phyloP scores from a whole-genome alignment of 106 monocot genomes.

The Dendrobium chrysotoxum region DNA sequence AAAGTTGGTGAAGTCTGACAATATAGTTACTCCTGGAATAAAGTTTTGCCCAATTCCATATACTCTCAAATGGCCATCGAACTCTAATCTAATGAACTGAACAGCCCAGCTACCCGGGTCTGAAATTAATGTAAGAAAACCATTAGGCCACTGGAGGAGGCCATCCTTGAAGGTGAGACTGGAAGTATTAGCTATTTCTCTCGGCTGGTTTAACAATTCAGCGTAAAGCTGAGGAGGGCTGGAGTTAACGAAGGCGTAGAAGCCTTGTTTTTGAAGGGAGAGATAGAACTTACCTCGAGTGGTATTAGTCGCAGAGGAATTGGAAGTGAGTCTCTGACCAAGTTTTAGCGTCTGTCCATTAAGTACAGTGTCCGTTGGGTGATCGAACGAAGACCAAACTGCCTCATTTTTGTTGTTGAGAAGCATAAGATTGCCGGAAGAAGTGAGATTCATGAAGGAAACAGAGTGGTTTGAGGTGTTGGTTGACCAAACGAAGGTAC shows the following conservation, averaged over 20 bases:
- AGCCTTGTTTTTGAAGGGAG: neutral
- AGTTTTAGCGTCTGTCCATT: conserved; percentile 25
- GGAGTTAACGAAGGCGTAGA: conserved; percentile 16
- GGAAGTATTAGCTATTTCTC: too few relatives aligned
- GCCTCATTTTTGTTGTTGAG: conserved; percentile 6
- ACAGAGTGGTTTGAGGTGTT: conserved; percentile 32
- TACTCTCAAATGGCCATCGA: conserved; percentile 5
- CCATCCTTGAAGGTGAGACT: neutral
- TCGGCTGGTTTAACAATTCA: neutral
- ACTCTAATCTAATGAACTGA: neutral
- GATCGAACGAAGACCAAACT: conserved; percentile 48
- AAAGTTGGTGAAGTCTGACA: neutral
- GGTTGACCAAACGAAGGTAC: conserved; percentile 40
- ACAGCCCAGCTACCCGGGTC: neutral
- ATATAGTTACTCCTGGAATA: neutral
- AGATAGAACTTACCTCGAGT: conserved; percentile 15
- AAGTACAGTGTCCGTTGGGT: conserved; percentile 48
- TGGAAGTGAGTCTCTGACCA: conserved; percentile 26
- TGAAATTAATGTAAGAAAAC: neutral
- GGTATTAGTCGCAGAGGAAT: conserved; percentile 9
- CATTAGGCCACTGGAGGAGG: neutral
- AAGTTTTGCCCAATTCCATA: neutral
- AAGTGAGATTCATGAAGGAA: conserved; percentile 25
- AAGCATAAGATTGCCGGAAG: conserved; percentile 42
- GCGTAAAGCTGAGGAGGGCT: conserved; percentile 28